A percentile compares a stretch with the other conserved stretches of the same genome.
Conservation (phyloP, 2,329 filamentous ascomycete genomes). For the Sporothrix dimorphospora region DNA sequence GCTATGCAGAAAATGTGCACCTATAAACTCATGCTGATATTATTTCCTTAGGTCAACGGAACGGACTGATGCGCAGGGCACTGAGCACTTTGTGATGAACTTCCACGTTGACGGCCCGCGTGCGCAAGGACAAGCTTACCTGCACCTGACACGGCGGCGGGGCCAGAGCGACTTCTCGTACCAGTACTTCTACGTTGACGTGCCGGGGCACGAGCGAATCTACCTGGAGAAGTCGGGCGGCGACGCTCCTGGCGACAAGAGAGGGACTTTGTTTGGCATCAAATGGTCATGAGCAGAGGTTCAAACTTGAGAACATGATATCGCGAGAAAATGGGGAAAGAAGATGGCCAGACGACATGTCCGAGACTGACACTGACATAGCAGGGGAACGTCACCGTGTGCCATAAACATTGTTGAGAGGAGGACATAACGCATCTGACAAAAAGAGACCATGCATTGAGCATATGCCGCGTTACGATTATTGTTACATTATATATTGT, state of each 20-base stretch:
- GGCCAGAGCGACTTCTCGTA: slow-evolving; percentile 74
- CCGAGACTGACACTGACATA: neutral
- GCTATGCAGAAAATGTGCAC: neutral
- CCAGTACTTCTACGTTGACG: slow-evolving; percentile 77
- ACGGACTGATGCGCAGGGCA: slow-evolving; percentile 72
- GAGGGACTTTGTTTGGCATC: slow-evolving; percentile 64
- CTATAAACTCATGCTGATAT: neutral
- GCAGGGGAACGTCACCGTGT: neutral
- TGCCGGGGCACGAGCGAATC: slow-evolving; percentile 69
- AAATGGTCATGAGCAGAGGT: slow-evolving; percentile 52
- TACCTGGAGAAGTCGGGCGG: slow-evolving; percentile 62
- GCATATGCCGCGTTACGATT: neutral
- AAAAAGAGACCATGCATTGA: neutral
- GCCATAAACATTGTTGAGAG: slow-evolving; percentile 20
- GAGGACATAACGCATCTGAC: slow-evolving; percentile 7
- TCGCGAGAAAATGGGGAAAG: neutral
- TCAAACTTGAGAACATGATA: neutral
- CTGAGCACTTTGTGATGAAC: slow-evolving; percentile 80
- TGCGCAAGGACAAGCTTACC: slow-evolving; percentile 71
- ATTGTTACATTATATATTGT: slow-evolving; percentile 13
- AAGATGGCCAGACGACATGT: neutral
- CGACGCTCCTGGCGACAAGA: slow-evolving; percentile 36
- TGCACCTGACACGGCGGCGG: slow-evolving; percentile 74
- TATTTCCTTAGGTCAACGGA: neutral
- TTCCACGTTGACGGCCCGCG: slow-evolving; percentile 84